Evolutionary conservation across 306 rosid species (phyloP), one percentile per base, ranked within the genome.

Genomic region (Cyamopsis tetragonoloba): DNA sequence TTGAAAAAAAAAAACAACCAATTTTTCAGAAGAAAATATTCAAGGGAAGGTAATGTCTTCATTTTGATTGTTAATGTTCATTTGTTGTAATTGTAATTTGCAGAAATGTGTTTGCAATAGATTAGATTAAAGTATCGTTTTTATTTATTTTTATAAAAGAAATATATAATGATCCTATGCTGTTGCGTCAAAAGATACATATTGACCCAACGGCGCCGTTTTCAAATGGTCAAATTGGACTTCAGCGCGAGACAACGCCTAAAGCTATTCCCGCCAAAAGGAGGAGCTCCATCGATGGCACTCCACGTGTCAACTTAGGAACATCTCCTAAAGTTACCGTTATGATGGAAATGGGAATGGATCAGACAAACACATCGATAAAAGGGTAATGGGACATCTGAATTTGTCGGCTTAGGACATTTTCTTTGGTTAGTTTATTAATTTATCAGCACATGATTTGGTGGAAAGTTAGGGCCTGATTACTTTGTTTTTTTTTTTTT

Each of bases 251-350:
- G 47, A 22, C 23, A 31, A 15, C 14, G 18, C 9, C 7, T 3
- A 15, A 20, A 0, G 8, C 2, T 26, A 4, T 63, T 86, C 87
- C 86, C 91, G 96, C 91, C 82, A 83, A 77, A 66, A 61, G 68
- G 31, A 30, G 15, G n/a, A 49, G 54, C 9, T 14, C 14, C 43
- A 47, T 37, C 18, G 31, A 27, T 15, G 3, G 6, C 26, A 15
- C 1, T 30, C 66, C 89, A 87, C 88, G 96, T 89, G 91, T 80
- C 71, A 10, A 5, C 44, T 35, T 32, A n/a, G 73, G 71, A 62
- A 59, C 77, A 3, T 14, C 5, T 44, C 38, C 6, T 56, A 66
- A 89, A 87, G 86, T 83, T 76, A 79, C 96, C 96, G 95, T 89
- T 89, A 50, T 71, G 79, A 77, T 51, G 70, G 73, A 28, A 38